Conservation (phyloP, 2,329 filamentous ascomycete genomes). For the Verticillium nonalfalfae region DNA sequence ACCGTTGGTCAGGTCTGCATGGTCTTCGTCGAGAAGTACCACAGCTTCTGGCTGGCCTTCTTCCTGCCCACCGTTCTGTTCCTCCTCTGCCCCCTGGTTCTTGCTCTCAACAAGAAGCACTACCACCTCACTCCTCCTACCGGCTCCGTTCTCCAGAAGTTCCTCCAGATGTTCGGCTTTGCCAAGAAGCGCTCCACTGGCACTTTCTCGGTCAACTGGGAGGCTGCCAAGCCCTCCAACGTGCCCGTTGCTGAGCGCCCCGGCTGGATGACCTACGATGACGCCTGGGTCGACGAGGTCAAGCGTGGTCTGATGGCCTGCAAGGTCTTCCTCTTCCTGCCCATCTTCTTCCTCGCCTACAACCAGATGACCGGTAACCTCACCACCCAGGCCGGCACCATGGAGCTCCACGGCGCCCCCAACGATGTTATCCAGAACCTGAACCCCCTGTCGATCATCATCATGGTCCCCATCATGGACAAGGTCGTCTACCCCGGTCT, state of each 20-base stretch:
- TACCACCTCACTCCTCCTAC: slow-evolving; percentile 61
- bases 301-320: slow-evolving; percentile 63
- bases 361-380: slow-evolving; percentile 57
- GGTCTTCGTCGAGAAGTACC: slow-evolving; percentile 70
- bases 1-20: slow-evolving; percentile 55
- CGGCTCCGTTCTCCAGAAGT: slow-evolving; percentile 66
- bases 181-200: slow-evolving; percentile 60
- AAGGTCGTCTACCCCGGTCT: slow-evolving; percentile 62
- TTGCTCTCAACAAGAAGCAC: slow-evolving; percentile 51
- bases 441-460: slow-evolving; percentile 68
- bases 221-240: slow-evolving; percentile 60
- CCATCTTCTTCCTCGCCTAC: slow-evolving; percentile 55
- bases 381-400: slow-evolving; percentile 57
- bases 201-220: slow-evolving; percentile 60
- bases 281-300: slow-evolving; percentile 77
- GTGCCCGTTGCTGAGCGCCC: slow-evolving; percentile 52
- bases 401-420: slow-evolving; percentile 64
- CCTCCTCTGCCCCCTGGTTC: slow-evolving; percentile 53
- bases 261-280: slow-evolving; percentile 74
- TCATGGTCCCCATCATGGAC: slow-evolving; percentile 69
- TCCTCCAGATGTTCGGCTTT: slow-evolving; percentile 52
- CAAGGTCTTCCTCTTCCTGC: slow-evolving; percentile 65
- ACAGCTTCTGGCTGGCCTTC: slow-evolving; percentile 70
- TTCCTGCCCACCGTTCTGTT: slow-evolving; percentile 62
- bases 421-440: slow-evolving; percentile 75